These are phyloP conservation scores for Capsella bursapastoris DNA, from an alignment of 345 rosid species.

Conservation along the genomic window DNA sequence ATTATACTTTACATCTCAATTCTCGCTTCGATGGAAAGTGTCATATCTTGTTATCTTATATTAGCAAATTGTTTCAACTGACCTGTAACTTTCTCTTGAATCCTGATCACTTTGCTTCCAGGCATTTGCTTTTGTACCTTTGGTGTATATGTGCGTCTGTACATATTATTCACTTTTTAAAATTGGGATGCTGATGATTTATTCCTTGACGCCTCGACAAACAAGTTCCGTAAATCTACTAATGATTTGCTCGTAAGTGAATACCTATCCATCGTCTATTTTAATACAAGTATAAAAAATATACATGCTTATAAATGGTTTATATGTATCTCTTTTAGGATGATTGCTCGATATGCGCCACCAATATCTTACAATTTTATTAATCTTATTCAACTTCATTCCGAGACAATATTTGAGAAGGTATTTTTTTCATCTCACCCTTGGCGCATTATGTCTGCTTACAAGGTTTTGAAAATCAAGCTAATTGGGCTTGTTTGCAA, in stretches of 20 bases:
- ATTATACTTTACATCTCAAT: slow-evolving; percentile 15
- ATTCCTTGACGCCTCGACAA: slow-evolving; percentile 94
- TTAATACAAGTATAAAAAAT: neutral
- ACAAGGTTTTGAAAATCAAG: slow-evolving; percentile 1
- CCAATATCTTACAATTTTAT: slow-evolving; percentile 97
- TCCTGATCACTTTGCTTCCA: slow-evolving; percentile 43
- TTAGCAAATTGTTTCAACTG: neutral
- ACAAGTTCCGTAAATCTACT: slow-evolving; percentile 97
- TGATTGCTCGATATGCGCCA: slow-evolving; percentile 99
- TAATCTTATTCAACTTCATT: slow-evolving; percentile 77
- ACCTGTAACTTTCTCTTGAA: slow-evolving; percentile 1
- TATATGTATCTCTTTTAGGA: slow-evolving; percentile 56
- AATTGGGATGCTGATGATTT: slow-evolving; percentile 96
- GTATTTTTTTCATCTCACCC: slow-evolving; percentile 43
- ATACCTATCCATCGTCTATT: neutral
- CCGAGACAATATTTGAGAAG: slow-evolving; percentile 84
- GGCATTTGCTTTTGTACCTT: slow-evolving; percentile 91
- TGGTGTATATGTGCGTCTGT: slow-evolving; percentile 98
- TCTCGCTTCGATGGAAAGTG: neutral
- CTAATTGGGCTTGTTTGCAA: slow-evolving; percentile 23
- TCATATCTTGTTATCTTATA: slow-evolving; percentile 1
- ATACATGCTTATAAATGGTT: slow-evolving; percentile 23
- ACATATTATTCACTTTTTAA: slow-evolving; percentile 96
- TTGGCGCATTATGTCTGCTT: neutral
- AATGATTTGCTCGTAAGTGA: slow-evolving; percentile 98